Conservation (phyloP, 1,284 basidiomycete genomes). For the Sphaerobolus stellatus region DNA sequence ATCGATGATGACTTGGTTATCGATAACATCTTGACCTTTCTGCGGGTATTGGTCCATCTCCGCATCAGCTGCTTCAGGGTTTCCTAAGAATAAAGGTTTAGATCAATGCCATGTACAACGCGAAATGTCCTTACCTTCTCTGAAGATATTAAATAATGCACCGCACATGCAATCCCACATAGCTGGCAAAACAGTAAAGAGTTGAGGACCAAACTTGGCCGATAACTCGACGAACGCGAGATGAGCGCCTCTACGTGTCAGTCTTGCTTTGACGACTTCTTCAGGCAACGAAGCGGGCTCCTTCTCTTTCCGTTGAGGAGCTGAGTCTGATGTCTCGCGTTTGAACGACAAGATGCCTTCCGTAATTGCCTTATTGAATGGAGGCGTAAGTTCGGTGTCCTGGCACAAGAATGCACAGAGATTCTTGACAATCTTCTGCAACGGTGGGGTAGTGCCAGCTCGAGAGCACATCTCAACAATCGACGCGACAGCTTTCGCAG, state of each 20-base stretch:
- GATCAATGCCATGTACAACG: constrained; percentile 1
- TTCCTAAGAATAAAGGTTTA: constrained; percentile 32
- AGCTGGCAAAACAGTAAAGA: constrained; percentile 81
- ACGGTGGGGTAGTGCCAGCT: constrained; percentile 61
- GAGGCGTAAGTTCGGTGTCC: constrained; percentile 85
- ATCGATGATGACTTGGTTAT: constrained; percentile 88
- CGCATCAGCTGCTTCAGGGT: constrained; percentile 55
- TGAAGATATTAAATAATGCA: constrained; percentile 70
- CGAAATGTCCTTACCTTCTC: constrained; percentile 48
- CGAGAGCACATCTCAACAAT: constrained; percentile 86
- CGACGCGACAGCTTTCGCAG: constrained; percentile 82
- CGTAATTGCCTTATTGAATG: constrained; percentile 69
- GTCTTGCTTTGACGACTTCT: constrained; percentile 51
- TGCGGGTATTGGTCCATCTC: constrained; percentile 62
- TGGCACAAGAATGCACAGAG: constrained; percentile 96
- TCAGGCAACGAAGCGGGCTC: constrained; percentile 47
- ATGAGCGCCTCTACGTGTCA: constrained; percentile 82
- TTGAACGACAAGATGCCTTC: constrained; percentile 82
- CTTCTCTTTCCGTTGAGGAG: constrained; percentile 35
- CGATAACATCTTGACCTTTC: constrained; percentile 87
- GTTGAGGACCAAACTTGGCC: constrained; percentile 66
- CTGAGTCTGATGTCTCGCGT: constrained; percentile 28
- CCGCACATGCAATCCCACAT: constrained; percentile 94
- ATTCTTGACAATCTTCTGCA: constrained; percentile 96
- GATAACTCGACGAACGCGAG: constrained; percentile 84